phyloP scores from a whole-genome alignment of 2,329 filamentous ascomycete genomes.

The Hypoxylon sp. region DNA sequence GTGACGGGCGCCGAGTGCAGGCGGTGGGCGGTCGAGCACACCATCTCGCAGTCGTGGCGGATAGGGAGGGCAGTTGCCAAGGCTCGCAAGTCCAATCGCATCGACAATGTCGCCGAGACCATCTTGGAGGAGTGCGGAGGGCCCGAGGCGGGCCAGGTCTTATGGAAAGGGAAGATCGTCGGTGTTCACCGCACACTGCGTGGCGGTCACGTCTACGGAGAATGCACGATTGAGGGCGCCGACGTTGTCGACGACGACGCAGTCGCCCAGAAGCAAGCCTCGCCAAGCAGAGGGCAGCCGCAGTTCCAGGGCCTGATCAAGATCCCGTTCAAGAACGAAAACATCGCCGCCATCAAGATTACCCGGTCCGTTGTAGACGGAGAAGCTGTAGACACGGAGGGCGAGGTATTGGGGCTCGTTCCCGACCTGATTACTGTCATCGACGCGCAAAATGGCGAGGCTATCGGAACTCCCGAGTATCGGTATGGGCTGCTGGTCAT shows the following conservation, averaged over 20 bases:
- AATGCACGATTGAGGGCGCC: constrained; percentile 62
- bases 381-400: constrained; percentile 47
- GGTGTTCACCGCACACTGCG: constrained; percentile 63
- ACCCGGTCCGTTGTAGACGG: constrained; percentile 40
- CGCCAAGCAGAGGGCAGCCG: background rate
- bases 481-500: constrained; percentile 60
- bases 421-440: constrained; percentile 65
- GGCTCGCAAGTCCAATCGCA: constrained; percentile 57
- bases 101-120: constrained; percentile 63
- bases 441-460: constrained; percentile 63
- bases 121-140: constrained; percentile 68
- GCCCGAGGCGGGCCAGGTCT: constrained; percentile 57
- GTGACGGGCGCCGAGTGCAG: constrained; percentile 58
- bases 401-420: constrained; percentile 58
- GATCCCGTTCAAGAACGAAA: constrained; percentile 79
- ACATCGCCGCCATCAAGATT: constrained; percentile 64
- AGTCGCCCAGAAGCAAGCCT: background rate
- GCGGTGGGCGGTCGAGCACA: constrained; percentile 61
- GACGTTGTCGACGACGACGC: constrained; percentile 48
- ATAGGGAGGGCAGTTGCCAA: constrained; percentile 67
- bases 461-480: constrained; percentile 65
- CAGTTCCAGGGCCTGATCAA: constrained; percentile 59
- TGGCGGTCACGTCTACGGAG: constrained; percentile 67
- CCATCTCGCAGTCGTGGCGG: constrained; percentile 61
- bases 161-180: constrained; percentile 72